Base-by-base conservation (phyloP, 1,139 yeast species). In the Kodamaea alishanica region DNA sequence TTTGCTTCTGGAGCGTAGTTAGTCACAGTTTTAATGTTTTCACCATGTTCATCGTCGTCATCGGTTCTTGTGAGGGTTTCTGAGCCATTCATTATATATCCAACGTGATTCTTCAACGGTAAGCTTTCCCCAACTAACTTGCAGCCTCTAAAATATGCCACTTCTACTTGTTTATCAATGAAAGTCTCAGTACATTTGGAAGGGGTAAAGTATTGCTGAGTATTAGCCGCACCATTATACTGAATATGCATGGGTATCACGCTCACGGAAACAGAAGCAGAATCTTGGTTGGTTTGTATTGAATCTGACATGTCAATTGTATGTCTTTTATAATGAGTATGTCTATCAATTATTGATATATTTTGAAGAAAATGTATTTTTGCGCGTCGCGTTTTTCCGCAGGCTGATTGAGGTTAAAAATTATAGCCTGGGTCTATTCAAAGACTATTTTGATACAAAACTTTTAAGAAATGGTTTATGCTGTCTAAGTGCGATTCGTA, bases 91-190 rank as follows among this genome's bases (percentile, higher is more conserved):
- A 67, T 41, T 3, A 69, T 40, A 42, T 59, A 65, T 0, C 73
- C 75, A 1, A 46, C 49, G 36, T 60, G 51, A 15, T 51, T 34
- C 33, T 49, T 40, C 9, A 67, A 49, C 6, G 52, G 50, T 1
- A 61, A 35, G 4, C 48, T 40, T 29, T 53, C 55, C 0, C 74
- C 75, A 5, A 65, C 54, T 11, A 70, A 50, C 41, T 61, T 63
- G 43, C 69, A 60, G 1, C 76, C 76, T 50, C 76, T 53, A 43
- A 67, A 70, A 44, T 60, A 65, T 6, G 72, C 69, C 1, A 56
- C 51, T 15, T 51, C 45, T 2, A 47, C 58, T 5, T 48, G 47
- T 27, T 48, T 40, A 12, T 45, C 50, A 3, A 46, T 43, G 10
- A 32, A 41, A 33, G 38, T 38, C 35, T 59, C 60, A 6, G 32